Evolutionary conservation across 2,329 filamentous ascomycete genomes (phyloP).

Genomic region (Xylariaceae sp.): DNA sequence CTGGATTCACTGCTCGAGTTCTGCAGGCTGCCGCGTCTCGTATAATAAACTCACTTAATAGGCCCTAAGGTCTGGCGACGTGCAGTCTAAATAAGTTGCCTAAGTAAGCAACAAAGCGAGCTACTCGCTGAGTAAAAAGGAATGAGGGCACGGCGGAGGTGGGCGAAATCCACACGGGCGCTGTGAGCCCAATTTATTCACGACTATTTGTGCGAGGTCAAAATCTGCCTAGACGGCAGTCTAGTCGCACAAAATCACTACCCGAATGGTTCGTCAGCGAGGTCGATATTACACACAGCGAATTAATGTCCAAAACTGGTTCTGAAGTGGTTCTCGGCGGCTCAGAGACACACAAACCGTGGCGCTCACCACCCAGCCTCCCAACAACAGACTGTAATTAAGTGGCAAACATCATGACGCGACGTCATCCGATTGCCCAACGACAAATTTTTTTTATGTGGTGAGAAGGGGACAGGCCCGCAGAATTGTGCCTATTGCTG

Average conservation of each 20-base stretch:
- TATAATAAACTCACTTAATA: constrained; percentile 1
- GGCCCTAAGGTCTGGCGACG: background rate
- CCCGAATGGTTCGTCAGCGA: constrained; percentile 7
- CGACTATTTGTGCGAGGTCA: constrained; percentile 20
- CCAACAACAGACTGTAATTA: constrained; percentile 5
- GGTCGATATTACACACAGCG: constrained; percentile 21
- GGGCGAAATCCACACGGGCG: too few relatives aligned
- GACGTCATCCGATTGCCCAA: constrained; percentile 33
- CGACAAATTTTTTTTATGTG: constrained; percentile 11
- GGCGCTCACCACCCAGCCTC: constrained; percentile 9
- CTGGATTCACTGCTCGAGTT: background rate
- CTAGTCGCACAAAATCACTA: constrained; percentile 12
- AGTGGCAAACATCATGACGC: constrained; percentile 20
- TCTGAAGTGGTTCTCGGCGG: constrained; percentile 17
- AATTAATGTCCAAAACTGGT: constrained; percentile 19
- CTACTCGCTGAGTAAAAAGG: too few relatives aligned
- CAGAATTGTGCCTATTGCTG: constrained; percentile 13
- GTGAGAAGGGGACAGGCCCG: constrained; percentile 16
- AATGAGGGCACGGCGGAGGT: too few relatives aligned
- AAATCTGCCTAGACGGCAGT: background rate
- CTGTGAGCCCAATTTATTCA: constrained; percentile 10
- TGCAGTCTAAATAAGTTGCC: too few relatives aligned
- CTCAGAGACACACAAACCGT: constrained; percentile 19
- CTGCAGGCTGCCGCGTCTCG: constrained; percentile 14
- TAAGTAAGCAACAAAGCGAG: too few relatives aligned